Percentiles rank a stretch among this genome's conserved stretches.
These are phyloP conservation scores for Mangifera indica DNA, from an alignment of 345 rosid genomes.

Conservation along the genomic window DNA sequence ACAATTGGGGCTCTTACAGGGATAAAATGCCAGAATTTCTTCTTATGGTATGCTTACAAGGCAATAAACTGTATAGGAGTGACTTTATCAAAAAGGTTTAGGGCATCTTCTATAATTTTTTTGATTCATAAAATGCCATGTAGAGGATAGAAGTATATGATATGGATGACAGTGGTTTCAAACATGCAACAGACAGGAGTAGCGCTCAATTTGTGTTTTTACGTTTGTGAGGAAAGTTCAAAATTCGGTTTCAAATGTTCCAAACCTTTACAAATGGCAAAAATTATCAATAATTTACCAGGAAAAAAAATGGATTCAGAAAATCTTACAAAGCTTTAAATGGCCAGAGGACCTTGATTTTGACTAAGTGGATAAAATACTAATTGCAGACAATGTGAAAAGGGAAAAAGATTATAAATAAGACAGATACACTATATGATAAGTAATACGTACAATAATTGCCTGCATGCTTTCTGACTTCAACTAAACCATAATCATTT, in stretches of 20 bases:
- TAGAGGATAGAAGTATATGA: neutral
- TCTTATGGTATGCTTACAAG: no score
- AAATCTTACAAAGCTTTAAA: neutral
- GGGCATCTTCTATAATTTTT: neutral
- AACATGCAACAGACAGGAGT: neutral
- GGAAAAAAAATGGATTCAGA: no score
- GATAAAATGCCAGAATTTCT: no score
- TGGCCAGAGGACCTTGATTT: neutral
- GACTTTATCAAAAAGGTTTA: neutral
- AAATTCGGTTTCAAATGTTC: neutral
- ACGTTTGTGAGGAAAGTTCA: neutral
- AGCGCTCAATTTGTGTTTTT: neutral
- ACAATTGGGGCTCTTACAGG: no score
- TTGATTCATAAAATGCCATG: no score
- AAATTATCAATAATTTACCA: neutral
- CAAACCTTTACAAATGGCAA: neutral
- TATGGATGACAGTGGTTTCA: neutral
- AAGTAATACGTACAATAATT: no score
- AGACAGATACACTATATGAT: no score
- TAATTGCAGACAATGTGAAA: no score
- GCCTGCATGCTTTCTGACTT: no score
- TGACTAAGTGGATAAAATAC: no score
- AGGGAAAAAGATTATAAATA: no score
- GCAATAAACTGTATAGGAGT: neutral
- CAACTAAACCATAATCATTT: no score